Percentiles rank a stretch among this genome's conserved stretches.
Evolutionary conservation across 2,329 filamentous ascomycete species (phyloP).

Genomic region (Phyllosticta citriasiana): DNA sequence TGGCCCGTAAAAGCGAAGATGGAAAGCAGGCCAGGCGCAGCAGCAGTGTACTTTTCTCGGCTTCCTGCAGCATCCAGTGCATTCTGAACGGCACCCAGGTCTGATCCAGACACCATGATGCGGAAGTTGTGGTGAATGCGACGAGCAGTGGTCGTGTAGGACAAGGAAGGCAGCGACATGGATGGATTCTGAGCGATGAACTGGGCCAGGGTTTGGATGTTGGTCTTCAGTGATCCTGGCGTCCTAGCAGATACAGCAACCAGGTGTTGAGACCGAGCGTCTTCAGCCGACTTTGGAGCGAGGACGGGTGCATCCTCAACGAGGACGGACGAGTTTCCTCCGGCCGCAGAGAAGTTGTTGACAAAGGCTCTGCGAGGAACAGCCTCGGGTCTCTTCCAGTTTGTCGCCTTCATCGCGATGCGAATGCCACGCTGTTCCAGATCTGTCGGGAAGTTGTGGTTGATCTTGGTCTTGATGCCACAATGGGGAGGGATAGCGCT

Average conservation of each 20-base stretch:
- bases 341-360: conserved; percentile 30
- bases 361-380: conserved; percentile 15
- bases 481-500: conserved; percentile 46
- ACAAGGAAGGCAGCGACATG: conserved; percentile 11
- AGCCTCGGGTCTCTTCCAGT: conserved; percentile 20
- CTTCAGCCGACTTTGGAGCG: background rate
- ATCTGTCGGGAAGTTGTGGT: conserved; percentile 49
- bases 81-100: background rate
- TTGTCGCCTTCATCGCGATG: conserved; percentile 44
- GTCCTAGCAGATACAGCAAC: conserved; percentile 15
- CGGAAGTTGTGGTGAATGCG: conserved; percentile 17
- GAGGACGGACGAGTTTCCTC: conserved; percentile 26
- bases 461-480: conserved; percentile 57
- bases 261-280: conserved; percentile 13
- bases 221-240: conserved; percentile 11
- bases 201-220: conserved; percentile 11
- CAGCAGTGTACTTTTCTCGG: background rate
- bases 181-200: conserved; percentile 13
- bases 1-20: conserved; percentile 33
- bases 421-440: conserved; percentile 48
- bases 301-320: conserved; percentile 14
- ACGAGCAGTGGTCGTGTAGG: conserved; percentile 20
- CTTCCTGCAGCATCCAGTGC: background rate
- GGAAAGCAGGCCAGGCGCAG: background rate
- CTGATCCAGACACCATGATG: background rate